phyloP scores from a whole-genome alignment of 2,329 filamentous ascomycete species.

The Allantophomopsis cytisporea region DNA sequence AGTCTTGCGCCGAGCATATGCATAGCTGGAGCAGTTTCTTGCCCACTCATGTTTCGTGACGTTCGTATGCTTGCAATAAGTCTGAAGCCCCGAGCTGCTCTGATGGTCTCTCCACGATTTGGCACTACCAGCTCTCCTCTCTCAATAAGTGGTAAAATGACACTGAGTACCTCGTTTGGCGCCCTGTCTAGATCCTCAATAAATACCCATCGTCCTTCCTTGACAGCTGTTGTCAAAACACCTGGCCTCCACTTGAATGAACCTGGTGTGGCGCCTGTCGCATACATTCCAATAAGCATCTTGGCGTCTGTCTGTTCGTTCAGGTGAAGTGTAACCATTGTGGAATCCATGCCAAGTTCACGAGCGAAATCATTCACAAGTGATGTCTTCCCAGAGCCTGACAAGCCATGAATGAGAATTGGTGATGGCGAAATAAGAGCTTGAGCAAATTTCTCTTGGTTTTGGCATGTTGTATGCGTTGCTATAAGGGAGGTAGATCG shows the following conservation, averaged over 20 bases:
- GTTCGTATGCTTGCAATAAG: conserved; percentile 87
- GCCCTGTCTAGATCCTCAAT: conserved; percentile 95
- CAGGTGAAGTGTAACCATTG: conserved; percentile 86
- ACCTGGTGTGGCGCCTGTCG: conserved; percentile 74
- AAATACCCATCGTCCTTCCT: conserved; percentile 89
- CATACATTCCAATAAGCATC: conserved; percentile 87
- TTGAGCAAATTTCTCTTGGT: conserved; percentile 55
- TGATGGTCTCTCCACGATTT: conserved; percentile 73
- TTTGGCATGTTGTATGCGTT: conserved; percentile 60
- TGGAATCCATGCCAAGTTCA: conserved; percentile 63
- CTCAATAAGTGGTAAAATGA: conserved; percentile 84
- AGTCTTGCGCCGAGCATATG: conserved; percentile 72
- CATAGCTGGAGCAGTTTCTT: conserved; percentile 49
- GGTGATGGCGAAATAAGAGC: conserved; percentile 57
- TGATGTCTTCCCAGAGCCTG: conserved; percentile 85
- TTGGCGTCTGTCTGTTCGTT: conserved; percentile 99
- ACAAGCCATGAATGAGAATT: conserved; percentile 66
- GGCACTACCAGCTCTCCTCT: conserved; percentile 83
- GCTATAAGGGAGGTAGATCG: conserved; percentile 42
- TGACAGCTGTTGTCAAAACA: conserved; percentile 85
- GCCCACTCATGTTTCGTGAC: conserved; percentile 51
- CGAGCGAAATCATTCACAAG: conserved; percentile 71
- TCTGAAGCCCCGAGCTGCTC: conserved; percentile 72
- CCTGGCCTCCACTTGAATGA: conserved; percentile 89
- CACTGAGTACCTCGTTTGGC: conserved; percentile 88